These are phyloP conservation scores for Tricholoma sp. DNA, from an alignment of 768 basidiomycete species.

Conservation along the genomic window DNA sequence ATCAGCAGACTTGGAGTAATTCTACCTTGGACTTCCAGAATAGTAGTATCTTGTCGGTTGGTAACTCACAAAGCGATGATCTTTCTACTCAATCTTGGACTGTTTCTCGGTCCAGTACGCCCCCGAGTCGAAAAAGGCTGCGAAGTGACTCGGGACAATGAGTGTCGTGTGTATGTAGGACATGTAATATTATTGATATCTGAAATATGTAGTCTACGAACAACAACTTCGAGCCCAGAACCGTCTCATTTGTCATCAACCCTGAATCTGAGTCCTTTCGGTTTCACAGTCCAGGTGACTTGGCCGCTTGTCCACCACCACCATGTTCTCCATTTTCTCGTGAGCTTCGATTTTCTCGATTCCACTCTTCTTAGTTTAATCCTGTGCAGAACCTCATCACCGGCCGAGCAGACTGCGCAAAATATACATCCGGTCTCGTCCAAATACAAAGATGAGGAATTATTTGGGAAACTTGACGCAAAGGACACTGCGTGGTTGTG, in stretches of 20 bases:
- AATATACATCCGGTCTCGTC: slow-evolving; percentile 83
- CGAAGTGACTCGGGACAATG: slow-evolving; percentile 15
- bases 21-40: neutral
- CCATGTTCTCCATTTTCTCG: slow-evolving; percentile 81
- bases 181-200: neutral
- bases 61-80: neutral
- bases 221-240: too few species aligned
- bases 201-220: too few species aligned
- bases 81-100: neutral
- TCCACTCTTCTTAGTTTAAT: slow-evolving; percentile 3
- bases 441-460: slow-evolving; percentile 46
- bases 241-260: neutral
- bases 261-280: neutral
- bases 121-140: slow-evolving; percentile 25
- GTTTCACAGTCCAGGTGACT: neutral
- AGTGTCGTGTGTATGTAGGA: slow-evolving; percentile 15
- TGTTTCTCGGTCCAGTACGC: neutral
- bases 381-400: slow-evolving; percentile 41
- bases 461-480: slow-evolving; percentile 70
- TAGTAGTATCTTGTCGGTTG: neutral
- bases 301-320: slow-evolving; percentile 19
- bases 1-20: neutral
- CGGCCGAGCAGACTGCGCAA: slow-evolving; percentile 61
- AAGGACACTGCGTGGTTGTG: slow-evolving; percentile 83
- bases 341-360: slow-evolving; percentile 37